These are phyloP conservation scores for Hymenoscyphus occultus DNA, from an alignment of 2,329 filamentous ascomycete genomes.

Conservation along the genomic window DNA sequence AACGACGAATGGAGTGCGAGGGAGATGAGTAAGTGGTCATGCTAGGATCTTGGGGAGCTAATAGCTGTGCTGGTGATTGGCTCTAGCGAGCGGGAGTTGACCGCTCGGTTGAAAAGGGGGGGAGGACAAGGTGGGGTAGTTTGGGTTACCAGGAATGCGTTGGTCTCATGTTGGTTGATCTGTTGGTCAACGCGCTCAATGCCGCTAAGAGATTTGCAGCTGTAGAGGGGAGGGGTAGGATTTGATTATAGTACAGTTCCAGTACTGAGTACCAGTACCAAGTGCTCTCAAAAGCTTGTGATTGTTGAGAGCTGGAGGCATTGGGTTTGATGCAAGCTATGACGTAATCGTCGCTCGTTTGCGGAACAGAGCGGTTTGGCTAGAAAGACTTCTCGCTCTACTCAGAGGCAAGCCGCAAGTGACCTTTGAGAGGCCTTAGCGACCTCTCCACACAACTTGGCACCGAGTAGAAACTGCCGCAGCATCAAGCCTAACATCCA, in stretches of 20 bases:
- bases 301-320: not conserved
- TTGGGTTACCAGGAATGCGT: not conserved
- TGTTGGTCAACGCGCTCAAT: not conserved
- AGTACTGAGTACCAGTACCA: not conserved
- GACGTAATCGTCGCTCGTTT: not conserved
- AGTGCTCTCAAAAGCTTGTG: not conserved
- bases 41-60: not conserved
- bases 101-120: slow-evolving; percentile 1
- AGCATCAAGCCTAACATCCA: not conserved
- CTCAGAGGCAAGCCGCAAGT: not conserved
- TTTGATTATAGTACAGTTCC: not conserved
- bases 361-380: not conserved
- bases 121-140: slow-evolving; percentile 3
- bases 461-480: not conserved
- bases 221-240: not conserved
- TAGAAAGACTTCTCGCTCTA: not conserved
- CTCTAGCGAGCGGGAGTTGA: not conserved
- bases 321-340: not conserved
- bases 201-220: not conserved
- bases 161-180: not conserved
- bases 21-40: slow-evolving; percentile 1
- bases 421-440: not conserved
- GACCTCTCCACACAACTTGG: not conserved
- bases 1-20: not conserved
- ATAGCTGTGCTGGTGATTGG: not conserved